A percentile compares a stretch with the other conserved stretches of the same genome.
phyloP scores from a whole-genome alignment of 176 grass and related monocot genomes.

The Zoysia pacifica region DNA sequence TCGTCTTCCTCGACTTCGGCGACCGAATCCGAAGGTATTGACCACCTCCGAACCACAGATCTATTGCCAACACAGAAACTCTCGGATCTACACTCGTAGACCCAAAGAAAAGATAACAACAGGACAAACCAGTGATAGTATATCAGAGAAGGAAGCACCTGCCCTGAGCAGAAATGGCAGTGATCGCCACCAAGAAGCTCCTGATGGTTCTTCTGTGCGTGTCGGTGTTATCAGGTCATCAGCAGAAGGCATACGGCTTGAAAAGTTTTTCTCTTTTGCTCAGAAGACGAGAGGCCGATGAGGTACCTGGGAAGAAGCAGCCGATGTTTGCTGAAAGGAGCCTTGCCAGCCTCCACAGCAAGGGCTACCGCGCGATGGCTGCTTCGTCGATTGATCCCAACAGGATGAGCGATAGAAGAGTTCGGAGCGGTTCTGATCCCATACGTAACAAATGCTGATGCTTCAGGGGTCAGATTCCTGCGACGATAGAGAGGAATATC shows the following conservation, averaged over 20 bases:
- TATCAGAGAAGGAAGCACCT: slow-evolving; percentile 1
- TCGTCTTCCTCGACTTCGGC: too few relatives aligned
- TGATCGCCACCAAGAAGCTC: slow-evolving; percentile 39
- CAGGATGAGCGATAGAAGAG: slow-evolving; percentile 59
- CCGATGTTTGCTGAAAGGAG: slow-evolving; percentile 12
- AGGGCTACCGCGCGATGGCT: slow-evolving; percentile 3
- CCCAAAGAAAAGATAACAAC: too few relatives aligned
- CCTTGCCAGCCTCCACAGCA: slow-evolving; percentile 37
- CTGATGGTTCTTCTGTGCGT: slow-evolving; percentile 54
- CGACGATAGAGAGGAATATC: not conserved
- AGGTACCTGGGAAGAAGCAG: slow-evolving; percentile 25
- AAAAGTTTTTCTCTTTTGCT: slow-evolving; percentile 36
- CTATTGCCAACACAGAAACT: too few relatives aligned
- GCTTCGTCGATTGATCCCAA: slow-evolving; percentile 44
- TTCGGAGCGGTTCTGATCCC: slow-evolving; percentile 60
- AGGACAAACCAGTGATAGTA: slow-evolving; percentile 38
- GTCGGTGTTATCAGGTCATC: slow-evolving; percentile 50
- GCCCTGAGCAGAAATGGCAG: slow-evolving; percentile 35
- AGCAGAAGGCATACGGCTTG: slow-evolving; percentile 33
- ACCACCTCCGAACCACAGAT: too few relatives aligned
- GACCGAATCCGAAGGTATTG: too few relatives aligned
- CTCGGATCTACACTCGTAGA: too few relatives aligned
- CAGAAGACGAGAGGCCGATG: not conserved
- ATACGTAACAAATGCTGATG: slow-evolving; percentile 65
- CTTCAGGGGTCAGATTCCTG: slow-evolving; percentile 8